Percentiles rank a stretch among this genome's conserved stretches.
Conservation (phyloP, 768 basidiomycete genomes). For the Tylopilus intermedius region DNA sequence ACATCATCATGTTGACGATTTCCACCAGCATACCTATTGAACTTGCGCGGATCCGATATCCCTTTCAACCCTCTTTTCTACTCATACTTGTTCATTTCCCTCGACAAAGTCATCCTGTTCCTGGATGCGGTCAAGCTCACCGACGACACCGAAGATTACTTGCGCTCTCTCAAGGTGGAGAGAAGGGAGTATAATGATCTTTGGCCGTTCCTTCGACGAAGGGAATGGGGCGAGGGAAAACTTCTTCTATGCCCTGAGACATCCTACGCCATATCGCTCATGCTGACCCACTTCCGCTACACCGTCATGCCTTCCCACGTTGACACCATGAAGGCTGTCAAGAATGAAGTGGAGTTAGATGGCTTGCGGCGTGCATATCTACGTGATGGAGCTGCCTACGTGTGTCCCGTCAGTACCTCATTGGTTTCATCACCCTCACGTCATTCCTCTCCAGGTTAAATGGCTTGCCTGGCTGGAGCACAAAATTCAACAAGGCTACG, state of each 20-base stretch:
- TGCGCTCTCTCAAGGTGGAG: conserved; percentile 53
- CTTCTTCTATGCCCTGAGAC: conserved; percentile 70
- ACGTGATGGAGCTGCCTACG: conserved; percentile 83
- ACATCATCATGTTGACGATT: conserved; percentile 1
- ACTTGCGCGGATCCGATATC: conserved; percentile 85
- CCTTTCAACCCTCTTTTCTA: conserved; percentile 92
- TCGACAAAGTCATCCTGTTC: conserved; percentile 65
- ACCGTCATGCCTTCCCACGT: conserved; percentile 67
- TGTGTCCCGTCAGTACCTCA: conserved; percentile 36
- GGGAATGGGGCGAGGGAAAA: conserved; percentile 79
- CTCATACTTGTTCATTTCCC: conserved; percentile 73
- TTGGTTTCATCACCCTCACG: conserved; percentile 9
- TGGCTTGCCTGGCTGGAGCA: conserved; percentile 92
- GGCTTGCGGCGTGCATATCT: conserved; percentile 82
- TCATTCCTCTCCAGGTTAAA: conserved; percentile 41
- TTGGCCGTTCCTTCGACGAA: conserved; percentile 70
- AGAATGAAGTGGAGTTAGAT: conserved; percentile 82
- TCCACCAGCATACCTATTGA: conserved; percentile 71
- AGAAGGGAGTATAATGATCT: conserved; percentile 68
- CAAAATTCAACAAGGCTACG: conserved; percentile 69
- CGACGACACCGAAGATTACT: conserved; percentile 52
- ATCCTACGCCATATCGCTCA: conserved; percentile 78
- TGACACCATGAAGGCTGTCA: conserved; percentile 77
- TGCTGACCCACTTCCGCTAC: conserved; percentile 79
- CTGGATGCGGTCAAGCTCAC: conserved; percentile 64